A percentile compares a stretch with the other conserved stretches of the same genome.
phyloP scores from a whole-genome alignment of 2,329 filamentous ascomycete species.

The Ascochyta rabiei region DNA sequence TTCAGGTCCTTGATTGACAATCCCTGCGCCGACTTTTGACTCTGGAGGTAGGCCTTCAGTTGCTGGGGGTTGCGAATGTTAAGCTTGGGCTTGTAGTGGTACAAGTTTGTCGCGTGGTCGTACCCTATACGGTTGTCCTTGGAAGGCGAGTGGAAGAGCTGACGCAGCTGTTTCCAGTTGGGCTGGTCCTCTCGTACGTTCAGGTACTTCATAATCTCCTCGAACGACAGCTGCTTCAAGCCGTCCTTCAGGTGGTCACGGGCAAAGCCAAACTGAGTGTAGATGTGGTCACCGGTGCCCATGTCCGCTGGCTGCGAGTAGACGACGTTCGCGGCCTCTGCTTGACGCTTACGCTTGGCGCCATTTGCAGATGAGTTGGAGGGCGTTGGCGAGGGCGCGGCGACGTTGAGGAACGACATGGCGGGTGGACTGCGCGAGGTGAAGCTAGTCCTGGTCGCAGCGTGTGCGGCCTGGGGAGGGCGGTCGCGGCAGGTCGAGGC shows the following conservation, averaged over 20 bases:
- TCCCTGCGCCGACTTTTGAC: conserved; percentile 78
- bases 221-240: conserved; percentile 69
- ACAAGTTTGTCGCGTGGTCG: conserved; percentile 68
- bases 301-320: conserved; percentile 80
- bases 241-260: conserved; percentile 68
- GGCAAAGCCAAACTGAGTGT: conserved; percentile 87
- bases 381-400: conserved; percentile 65
- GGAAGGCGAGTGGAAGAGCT: conserved; percentile 64
- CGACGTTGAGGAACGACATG: conserved; percentile 47
- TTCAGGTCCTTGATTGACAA: conserved; percentile 89
- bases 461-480: background rate
- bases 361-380: conserved; percentile 46
- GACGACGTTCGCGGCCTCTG: conserved; percentile 59
- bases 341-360: conserved; percentile 64
- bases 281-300: conserved; percentile 77
- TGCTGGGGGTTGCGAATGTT: conserved; percentile 79
- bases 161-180: conserved; percentile 62
- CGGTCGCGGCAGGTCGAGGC: background rate
- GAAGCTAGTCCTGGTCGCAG: background rate
- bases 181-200: conserved; percentile 70
- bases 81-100: conserved; percentile 82
- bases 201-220: conserved; percentile 80
- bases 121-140: conserved; percentile 68
- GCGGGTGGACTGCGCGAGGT: background rate
- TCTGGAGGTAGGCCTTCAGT: conserved; percentile 80